Conservation (phyloP, 352 stramenopile genomes). For the Bremia lactucae region DNA sequence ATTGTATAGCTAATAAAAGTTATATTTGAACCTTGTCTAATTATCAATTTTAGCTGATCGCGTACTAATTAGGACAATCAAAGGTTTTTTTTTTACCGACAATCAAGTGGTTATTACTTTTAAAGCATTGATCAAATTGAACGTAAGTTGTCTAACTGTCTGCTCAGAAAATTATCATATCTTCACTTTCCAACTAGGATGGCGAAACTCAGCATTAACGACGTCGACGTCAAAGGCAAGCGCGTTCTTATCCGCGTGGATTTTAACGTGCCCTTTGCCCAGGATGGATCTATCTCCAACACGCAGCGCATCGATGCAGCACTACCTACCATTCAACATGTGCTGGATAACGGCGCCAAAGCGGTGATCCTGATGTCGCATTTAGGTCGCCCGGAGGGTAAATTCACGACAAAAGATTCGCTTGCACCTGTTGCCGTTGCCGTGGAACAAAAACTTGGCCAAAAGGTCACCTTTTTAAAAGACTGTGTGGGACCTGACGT, state of each 20-base stretch:
- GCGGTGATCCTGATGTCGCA: constrained; percentile 97
- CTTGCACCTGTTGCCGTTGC: constrained; percentile 89
- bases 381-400: constrained; percentile 94
- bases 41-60: no score
- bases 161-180: no score
- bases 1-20: no score
- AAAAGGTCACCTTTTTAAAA: constrained; percentile 88
- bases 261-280: constrained; percentile 97
- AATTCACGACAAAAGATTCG: constrained; percentile 91
- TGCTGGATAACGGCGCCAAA: constrained; percentile 95
- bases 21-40: no score
- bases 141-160: no score
- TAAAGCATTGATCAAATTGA: no score
- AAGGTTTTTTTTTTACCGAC: no score
- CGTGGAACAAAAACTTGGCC: constrained; percentile 88
- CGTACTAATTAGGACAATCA: no score
- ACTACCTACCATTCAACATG: constrained; percentile 95
- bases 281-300: constrained; percentile 93
- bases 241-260: constrained; percentile 98
- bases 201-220: constrained; percentile 86
- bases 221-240: constrained; percentile 93
- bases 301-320: constrained; percentile 97
- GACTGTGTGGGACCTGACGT: constrained; percentile 93
- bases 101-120: no score
- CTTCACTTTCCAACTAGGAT: no score